phyloP scores from a whole-genome alignment of 2,329 filamentous ascomycete genomes.

The Chrysoporthe puriensis region DNA sequence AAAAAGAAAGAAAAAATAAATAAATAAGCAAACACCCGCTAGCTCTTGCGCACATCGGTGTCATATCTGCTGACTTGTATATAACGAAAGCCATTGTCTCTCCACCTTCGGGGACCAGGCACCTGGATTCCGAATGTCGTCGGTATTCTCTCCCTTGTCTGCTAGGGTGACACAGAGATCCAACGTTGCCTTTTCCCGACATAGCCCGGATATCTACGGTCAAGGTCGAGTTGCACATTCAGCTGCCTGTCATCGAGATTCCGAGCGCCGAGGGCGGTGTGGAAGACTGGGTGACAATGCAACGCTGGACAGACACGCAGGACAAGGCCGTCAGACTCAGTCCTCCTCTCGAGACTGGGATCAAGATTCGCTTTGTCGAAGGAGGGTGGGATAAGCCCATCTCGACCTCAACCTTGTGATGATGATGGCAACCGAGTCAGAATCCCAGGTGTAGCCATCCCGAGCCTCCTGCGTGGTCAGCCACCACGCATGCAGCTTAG shows the following conservation, averaged over 20 bases:
- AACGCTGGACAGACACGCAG: neutral
- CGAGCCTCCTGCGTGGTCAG: conserved; percentile 8
- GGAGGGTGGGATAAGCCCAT: too few species aligned
- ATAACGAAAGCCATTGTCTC: conserved; percentile 18
- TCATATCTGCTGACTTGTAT: neutral
- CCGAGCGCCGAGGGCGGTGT: too few species aligned
- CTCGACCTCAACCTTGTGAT: too few species aligned
- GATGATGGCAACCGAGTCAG: neutral
- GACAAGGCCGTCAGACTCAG: neutral
- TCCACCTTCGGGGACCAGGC: conserved; percentile 15
- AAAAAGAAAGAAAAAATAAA: neutral
- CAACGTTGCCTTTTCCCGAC: conserved; percentile 26
- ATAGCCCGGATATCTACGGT: conserved; percentile 20
- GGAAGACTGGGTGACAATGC: neutral
- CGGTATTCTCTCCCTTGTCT: conserved; percentile 21
- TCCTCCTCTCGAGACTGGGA: neutral
- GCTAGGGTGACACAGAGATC: conserved; percentile 16
- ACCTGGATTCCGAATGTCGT: conserved; percentile 23
- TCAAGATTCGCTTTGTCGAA: too few species aligned
- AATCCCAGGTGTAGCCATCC: neutral
- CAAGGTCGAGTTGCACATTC: neutral
- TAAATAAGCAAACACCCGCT: neutral
- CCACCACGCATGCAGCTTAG: conserved; percentile 11
- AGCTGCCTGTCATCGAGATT: neutral
- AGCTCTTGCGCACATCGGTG: neutral